Conservation (phyloP, 2,329 filamentous ascomycete species). For the Sporothrix inflata region DNA sequence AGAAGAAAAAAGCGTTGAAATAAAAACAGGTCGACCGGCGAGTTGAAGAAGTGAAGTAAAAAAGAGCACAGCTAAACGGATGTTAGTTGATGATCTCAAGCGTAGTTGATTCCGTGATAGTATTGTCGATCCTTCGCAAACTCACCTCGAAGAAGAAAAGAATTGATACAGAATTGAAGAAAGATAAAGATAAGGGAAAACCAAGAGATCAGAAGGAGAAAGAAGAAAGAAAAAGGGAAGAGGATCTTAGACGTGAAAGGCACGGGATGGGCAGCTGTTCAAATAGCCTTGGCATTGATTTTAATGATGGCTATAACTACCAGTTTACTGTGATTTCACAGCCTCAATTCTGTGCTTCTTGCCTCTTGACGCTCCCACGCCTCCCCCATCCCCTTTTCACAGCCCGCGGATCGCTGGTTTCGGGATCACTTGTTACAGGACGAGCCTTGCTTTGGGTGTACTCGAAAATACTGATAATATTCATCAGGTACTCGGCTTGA, state of each 20-base stretch:
- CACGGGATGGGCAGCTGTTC: background rate
- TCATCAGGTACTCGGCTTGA: too few species aligned
- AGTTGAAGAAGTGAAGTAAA: constrained; percentile 10
- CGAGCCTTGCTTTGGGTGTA: background rate
- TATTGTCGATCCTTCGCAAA: background rate
- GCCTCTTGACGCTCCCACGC: background rate
- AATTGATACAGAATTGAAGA: background rate
- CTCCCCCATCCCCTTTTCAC: background rate
- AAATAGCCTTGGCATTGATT: background rate
- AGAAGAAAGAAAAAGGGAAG: background rate
- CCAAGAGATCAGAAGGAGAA: background rate
- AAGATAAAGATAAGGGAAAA: background rate
- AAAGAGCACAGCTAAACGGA: constrained; percentile 27
- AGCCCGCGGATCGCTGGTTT: background rate
- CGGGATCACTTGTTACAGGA: background rate
- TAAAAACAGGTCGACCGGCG: constrained; percentile 28
- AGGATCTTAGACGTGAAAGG: background rate
- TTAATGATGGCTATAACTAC: background rate
- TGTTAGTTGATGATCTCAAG: background rate
- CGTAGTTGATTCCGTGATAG: background rate
- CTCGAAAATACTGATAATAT: too few species aligned
- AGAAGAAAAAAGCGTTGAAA: background rate
- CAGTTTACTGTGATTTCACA: background rate
- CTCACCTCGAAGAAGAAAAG: constrained; percentile 10
- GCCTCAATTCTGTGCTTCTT: background rate